Conservation (phyloP, 257 asterid species). For the Jacaranda mimosifolia region DNA sequence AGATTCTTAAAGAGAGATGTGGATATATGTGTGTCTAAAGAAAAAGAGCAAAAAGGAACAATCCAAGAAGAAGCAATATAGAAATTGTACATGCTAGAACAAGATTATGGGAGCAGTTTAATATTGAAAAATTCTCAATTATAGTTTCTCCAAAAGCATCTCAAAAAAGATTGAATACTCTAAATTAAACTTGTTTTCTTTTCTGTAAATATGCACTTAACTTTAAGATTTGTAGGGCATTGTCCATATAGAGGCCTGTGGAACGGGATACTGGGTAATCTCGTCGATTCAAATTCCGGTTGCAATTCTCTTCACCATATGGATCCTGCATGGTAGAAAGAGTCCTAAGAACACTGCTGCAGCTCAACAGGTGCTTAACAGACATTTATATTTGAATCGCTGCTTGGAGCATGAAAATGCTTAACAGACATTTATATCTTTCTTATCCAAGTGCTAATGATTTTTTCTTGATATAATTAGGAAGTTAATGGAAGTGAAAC, state of each 20-base stretch:
- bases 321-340: conserved; percentile 54
- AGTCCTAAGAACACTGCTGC: conserved; percentile 29
- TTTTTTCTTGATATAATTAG: conserved; percentile 40
- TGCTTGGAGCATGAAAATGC: background rate
- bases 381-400: background rate
- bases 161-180: background rate
- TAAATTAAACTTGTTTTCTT: conserved; percentile 10
- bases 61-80: background rate
- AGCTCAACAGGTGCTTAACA: conserved; percentile 50
- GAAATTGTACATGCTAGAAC: background rate
- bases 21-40: conserved; percentile 9
- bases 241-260: conserved; percentile 69
- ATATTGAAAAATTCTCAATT: background rate
- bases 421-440: too few species aligned
- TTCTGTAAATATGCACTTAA: too few species aligned
- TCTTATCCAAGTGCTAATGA: too few species aligned
- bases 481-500: conserved; percentile 42
- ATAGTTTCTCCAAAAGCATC: background rate
- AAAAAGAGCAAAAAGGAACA: background rate
- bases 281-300: conserved; percentile 77
- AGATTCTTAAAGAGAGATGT: conserved; percentile 22
- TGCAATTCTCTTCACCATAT: conserved; percentile 68
- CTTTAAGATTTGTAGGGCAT: conserved; percentile 63
- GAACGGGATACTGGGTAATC: conserved; percentile 82
- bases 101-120: background rate